Conservation (phyloP, 2,329 filamentous ascomycete genomes). For the Ophiostoma angusticollis region DNA sequence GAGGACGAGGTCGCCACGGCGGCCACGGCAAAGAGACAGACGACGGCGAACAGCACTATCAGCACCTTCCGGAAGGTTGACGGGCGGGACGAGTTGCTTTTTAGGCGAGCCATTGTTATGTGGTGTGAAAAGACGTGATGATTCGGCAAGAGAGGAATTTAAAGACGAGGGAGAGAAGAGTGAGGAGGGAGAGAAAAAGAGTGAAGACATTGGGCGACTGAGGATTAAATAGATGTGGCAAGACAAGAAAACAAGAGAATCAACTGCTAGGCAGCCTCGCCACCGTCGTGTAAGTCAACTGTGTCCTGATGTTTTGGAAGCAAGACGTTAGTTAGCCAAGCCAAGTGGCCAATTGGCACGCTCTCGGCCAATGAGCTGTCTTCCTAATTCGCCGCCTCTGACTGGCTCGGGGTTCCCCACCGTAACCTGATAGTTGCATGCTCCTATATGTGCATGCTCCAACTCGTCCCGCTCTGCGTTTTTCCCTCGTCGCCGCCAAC, state of each 20-base stretch:
- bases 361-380: conserved; percentile 9
- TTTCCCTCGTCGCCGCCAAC: background rate
- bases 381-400: conserved; percentile 10
- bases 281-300: conserved; percentile 4
- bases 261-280: conserved; percentile 8
- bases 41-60: conserved; percentile 3
- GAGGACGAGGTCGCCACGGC: background rate
- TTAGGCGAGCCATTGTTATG: no score
- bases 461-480: background rate
- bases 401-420: conserved; percentile 5
- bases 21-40: conserved; percentile 1
- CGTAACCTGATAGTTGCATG: background rate
- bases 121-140: no score
- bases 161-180: no score
- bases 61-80: background rate
- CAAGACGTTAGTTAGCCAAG: background rate
- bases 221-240: background rate
- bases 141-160: no score
- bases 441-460: background rate
- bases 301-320: conserved; percentile 1
- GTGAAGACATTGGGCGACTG: no score
- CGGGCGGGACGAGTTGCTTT: background rate
- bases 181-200: no score
- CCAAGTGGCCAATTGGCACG: conserved; percentile 1
- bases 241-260: background rate